Percentiles rank a stretch among this genome's conserved stretches.
Evolutionary conservation across 1,139 yeast genomes (phyloP).

Genomic region (Kodamaea anthophila): DNA sequence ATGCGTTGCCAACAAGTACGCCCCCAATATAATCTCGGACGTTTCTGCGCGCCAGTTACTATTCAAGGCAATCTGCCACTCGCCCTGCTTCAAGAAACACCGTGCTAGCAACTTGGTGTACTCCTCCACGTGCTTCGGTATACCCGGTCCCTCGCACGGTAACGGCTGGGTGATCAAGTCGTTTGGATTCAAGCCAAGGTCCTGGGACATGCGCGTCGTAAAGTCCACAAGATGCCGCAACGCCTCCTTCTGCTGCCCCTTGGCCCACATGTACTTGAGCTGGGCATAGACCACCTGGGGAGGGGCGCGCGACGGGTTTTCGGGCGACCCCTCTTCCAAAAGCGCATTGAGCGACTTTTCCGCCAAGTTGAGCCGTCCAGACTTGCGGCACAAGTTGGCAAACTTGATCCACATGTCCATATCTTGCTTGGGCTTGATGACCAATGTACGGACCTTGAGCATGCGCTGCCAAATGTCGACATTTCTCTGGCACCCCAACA

Average conservation of each 20-base stretch:
- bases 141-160: slow-evolving; percentile 70
- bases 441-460: slow-evolving; percentile 88
- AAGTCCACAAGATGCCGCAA: slow-evolving; percentile 80
- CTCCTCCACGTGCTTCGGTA: slow-evolving; percentile 70
- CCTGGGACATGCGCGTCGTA: slow-evolving; percentile 85
- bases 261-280: slow-evolving; percentile 94
- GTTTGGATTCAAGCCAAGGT: slow-evolving; percentile 70
- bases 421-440: slow-evolving; percentile 91
- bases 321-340: slow-evolving; percentile 54
- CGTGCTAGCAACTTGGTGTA: slow-evolving; percentile 86
- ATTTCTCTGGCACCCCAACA: slow-evolving; percentile 90
- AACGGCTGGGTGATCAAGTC: slow-evolving; percentile 85
- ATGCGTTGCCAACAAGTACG: slow-evolving; percentile 89
- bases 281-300: slow-evolving; percentile 98
- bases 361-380: slow-evolving; percentile 87
- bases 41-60: slow-evolving; percentile 79
- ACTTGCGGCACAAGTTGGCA: slow-evolving; percentile 91
- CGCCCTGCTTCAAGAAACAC: slow-evolving; percentile 95
- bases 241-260: slow-evolving; percentile 85
- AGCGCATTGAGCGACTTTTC: slow-evolving; percentile 82
- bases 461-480: slow-evolving; percentile 98
- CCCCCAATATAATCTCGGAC: slow-evolving; percentile 75
- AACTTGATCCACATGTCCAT: slow-evolving; percentile 98
- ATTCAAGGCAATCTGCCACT: slow-evolving; percentile 87
- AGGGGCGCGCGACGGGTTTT: slow-evolving; percentile 72